phyloP scores from a whole-genome alignment of 176 grass and related monocot genomes.

The Tillandsia fasciculata region DNA sequence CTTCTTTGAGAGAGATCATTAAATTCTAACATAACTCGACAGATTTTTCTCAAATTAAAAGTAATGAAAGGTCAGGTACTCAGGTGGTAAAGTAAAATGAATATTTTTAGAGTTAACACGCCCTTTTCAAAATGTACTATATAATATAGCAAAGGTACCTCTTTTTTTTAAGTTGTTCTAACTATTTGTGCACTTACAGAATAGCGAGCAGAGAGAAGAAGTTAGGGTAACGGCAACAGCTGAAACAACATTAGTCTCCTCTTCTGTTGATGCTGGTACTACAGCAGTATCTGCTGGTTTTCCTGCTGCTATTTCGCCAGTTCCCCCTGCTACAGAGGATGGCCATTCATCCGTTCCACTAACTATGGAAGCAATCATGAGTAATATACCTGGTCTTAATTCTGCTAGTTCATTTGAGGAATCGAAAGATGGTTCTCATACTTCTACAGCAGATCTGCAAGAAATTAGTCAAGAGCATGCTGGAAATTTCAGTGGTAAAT shows the following conservation, averaged over 20 bases:
- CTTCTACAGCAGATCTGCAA: conserved; percentile 32
- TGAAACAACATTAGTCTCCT: conserved; percentile 25
- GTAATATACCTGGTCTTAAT: conserved; percentile 44
- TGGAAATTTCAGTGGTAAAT: conserved; percentile 42
- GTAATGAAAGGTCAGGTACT: no score
- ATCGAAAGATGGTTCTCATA: conserved; percentile 69
- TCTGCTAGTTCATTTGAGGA: conserved; percentile 32
- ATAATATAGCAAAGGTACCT: background rate
- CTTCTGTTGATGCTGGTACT: conserved; percentile 29
- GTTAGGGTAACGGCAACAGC: conserved; percentile 20
- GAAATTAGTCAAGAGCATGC: conserved; percentile 34
- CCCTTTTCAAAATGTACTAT: no score
- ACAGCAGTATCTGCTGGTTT: conserved; percentile 25
- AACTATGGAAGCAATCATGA: conserved; percentile 31
- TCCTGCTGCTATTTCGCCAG: conserved; percentile 26
- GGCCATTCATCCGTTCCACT: conserved; percentile 32
- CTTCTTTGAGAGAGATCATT: no score
- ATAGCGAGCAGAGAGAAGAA: conserved; percentile 24
- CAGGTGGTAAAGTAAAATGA: background rate
- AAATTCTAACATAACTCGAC: no score
- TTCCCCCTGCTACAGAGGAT: conserved; percentile 28
- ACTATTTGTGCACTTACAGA: conserved; percentile 27
- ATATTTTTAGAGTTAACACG: background rate
- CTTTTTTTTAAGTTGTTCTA: conserved; percentile 5
- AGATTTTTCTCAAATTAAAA: no score